Evolutionary conservation across 1,139 yeast genomes (phyloP).

Genomic region (Candida sanyaensis): DNA sequence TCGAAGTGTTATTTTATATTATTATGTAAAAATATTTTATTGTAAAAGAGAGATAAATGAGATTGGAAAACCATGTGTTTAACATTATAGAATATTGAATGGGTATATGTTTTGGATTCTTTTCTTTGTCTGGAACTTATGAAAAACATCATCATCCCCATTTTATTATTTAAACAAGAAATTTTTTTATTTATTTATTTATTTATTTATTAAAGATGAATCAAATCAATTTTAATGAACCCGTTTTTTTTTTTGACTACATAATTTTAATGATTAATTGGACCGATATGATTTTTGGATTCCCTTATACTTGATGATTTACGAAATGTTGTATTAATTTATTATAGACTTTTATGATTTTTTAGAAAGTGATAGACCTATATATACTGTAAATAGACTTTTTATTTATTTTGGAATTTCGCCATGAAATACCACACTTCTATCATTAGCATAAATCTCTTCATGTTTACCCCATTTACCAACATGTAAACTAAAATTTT

Average conservation of each 20-base stretch:
- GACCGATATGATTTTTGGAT: neutral
- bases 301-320: neutral
- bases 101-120: neutral
- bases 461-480: slow-evolving; percentile 38
- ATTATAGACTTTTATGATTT: neutral
- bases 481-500: slow-evolving; percentile 11
- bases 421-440: slow-evolving; percentile 7
- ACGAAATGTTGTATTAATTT: neutral
- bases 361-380: neutral
- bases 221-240: neutral
- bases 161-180: too few species aligned
- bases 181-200: neutral
- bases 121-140: too few species aligned
- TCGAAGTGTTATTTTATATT: neutral
- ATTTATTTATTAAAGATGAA: neutral
- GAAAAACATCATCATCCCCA: too few species aligned
- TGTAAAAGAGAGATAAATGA: neutral
- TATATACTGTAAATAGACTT: neutral
- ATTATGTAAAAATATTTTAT: slow-evolving; percentile 2
- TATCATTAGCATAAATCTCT: slow-evolving; percentile 24
- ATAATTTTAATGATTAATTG: neutral
- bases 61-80: neutral
- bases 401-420: neutral
- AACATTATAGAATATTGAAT: neutral
- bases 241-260: neutral